Evolutionary conservation across 257 asterid genomes (phyloP).

Genomic region (Jaltomata sinuosa): DNA sequence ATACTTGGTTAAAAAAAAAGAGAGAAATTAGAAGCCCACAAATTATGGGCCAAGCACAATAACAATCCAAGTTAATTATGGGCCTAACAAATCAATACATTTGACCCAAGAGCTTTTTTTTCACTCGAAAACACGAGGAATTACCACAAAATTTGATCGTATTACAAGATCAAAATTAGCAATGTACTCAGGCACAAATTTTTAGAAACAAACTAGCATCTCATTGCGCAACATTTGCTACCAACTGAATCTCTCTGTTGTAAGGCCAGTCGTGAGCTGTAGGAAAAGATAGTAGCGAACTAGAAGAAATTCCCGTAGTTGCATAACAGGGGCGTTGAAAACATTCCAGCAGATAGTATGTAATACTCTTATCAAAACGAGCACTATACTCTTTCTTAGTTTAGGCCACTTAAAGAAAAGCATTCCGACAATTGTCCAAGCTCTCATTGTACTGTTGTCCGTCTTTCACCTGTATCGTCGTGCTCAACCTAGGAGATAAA

Average conservation of each 20-base stretch:
- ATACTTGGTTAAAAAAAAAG: too few species aligned
- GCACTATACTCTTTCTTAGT: not conserved
- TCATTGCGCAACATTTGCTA: not conserved
- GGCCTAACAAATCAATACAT: not conserved
- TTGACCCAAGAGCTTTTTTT: not conserved
- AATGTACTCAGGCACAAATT: not conserved
- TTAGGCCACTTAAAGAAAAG: too few species aligned
- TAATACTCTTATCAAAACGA: not conserved
- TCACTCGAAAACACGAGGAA: not conserved
- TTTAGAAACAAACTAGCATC: not conserved
- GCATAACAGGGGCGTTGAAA: not conserved
- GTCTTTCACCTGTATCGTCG: conserved; percentile 50
- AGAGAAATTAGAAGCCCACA: too few species aligned
- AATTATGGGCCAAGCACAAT: too few species aligned
- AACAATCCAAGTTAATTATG: not conserved
- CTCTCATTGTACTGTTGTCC: conserved; percentile 32
- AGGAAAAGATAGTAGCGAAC: not conserved
- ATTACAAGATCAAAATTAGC: not conserved
- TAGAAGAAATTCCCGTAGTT: not conserved
- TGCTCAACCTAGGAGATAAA: conserved; percentile 56
- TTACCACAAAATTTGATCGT: not conserved
- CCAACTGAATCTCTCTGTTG: not conserved
- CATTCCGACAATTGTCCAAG: not conserved
- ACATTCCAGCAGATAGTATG: not conserved
- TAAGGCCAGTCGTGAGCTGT: not conserved